Conservation (phyloP, 768 basidiomycete species). For the Roridomyces roridus region DNA sequence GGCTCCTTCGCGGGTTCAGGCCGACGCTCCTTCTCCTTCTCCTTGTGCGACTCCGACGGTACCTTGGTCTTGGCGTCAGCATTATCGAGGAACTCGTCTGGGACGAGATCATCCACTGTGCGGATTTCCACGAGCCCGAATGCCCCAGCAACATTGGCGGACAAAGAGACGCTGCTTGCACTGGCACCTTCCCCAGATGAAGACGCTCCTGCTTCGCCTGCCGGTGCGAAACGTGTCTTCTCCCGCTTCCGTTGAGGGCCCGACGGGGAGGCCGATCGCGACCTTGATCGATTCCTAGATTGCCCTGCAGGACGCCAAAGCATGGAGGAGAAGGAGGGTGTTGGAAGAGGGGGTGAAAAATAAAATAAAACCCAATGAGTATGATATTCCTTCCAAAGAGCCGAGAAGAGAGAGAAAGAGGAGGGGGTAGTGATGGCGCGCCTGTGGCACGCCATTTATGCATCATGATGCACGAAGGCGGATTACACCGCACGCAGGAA, state of each 20-base stretch:
- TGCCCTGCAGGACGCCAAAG: constrained; percentile 19
- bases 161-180: not conserved
- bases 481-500: not conserved
- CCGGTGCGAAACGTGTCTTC: constrained; percentile 18
- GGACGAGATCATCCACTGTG: constrained; percentile 13
- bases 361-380: constrained; percentile 24
- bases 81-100: constrained; percentile 23
- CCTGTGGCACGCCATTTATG: too few species aligned
- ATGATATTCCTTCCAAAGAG: constrained; percentile 22
- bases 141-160: not conserved
- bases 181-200: not conserved
- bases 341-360: not conserved
- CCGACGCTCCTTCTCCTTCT: not conserved
- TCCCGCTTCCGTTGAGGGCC: constrained; percentile 19
- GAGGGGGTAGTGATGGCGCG: too few species aligned
- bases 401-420: constrained; percentile 16
- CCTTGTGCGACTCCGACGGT: not conserved
- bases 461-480: not conserved
- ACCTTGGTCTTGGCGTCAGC: constrained; percentile 9
- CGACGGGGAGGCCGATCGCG: constrained; percentile 20
- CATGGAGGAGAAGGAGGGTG: not conserved
- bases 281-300: constrained; percentile 9
- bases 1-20: not conserved
- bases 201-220: not conserved
- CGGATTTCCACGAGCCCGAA: not conserved